phyloP scores from a whole-genome alignment of 1,284 basidiomycete species.

The Amylostereum areolatum region DNA sequence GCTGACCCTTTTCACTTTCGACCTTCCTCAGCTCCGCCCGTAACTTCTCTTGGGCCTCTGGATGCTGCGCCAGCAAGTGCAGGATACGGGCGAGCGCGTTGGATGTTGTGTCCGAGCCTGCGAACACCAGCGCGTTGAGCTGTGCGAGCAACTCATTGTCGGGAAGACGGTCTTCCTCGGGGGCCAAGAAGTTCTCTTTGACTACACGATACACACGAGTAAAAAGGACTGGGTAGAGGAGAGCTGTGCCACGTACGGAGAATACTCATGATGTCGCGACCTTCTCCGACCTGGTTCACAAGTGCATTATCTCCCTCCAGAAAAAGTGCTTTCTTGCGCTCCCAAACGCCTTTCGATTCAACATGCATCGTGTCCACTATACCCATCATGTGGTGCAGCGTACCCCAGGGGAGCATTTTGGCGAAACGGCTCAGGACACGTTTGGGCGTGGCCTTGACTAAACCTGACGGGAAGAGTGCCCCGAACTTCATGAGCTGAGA shows the following conservation, averaged over 20 bases:
- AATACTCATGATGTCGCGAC: slow-evolving; percentile 2
- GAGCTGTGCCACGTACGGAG: neutral
- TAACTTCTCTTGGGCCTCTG: slow-evolving; percentile 15
- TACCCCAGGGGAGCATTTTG: slow-evolving; percentile 11
- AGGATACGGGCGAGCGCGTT: slow-evolving; percentile 14
- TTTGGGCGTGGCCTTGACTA: neutral
- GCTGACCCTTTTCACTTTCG: slow-evolving; percentile 6
- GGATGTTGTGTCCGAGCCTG: slow-evolving; percentile 17
- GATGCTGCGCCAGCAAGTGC: slow-evolving; percentile 14
- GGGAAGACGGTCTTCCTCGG: slow-evolving; percentile 13
- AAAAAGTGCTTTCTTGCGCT: slow-evolving; percentile 26
- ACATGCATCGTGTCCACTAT: slow-evolving; percentile 44
- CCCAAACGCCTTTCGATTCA: slow-evolving; percentile 35
- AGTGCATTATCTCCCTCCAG: slow-evolving; percentile 27
- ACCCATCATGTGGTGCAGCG: slow-evolving; percentile 12
- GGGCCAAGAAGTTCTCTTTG: slow-evolving; percentile 19
- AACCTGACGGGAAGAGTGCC: too few species aligned
- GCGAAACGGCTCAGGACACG: slow-evolving; percentile 10
- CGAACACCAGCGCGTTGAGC: slow-evolving; percentile 14
- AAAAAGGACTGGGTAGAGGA: too few species aligned
- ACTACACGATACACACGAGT: slow-evolving; percentile 8
- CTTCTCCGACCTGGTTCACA: slow-evolving; percentile 6
- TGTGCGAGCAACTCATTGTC: slow-evolving; percentile 21
- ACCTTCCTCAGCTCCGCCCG: slow-evolving; percentile 15
- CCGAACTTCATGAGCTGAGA: too few species aligned